phyloP scores from a whole-genome alignment of 2,329 filamentous ascomycete genomes.

The Xylariaceae sp. region DNA sequence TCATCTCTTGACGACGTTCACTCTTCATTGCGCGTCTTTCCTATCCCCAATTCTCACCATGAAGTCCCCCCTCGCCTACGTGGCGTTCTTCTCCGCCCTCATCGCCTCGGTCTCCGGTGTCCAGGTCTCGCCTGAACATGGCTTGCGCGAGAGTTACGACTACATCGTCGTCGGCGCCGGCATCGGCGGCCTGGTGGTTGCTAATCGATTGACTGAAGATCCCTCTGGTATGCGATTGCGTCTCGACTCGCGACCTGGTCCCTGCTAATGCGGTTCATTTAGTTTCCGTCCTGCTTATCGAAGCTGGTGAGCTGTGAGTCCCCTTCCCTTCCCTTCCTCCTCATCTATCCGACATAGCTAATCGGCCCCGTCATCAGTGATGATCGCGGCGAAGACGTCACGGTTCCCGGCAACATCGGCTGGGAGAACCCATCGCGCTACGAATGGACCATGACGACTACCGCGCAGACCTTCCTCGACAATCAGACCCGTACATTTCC shows the following conservation, averaged over 20 bases:
- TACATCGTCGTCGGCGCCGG: conserved; percentile 29
- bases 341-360: conserved; percentile 5
- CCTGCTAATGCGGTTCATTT: conserved; percentile 11
- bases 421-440: conserved; percentile 26
- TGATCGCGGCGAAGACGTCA: conserved; percentile 26
- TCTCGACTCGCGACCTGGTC: neutral
- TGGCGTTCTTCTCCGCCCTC: conserved; percentile 12
- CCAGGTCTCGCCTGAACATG: conserved; percentile 12
- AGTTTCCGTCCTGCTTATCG: conserved; percentile 28
- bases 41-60: neutral
- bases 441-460: conserved; percentile 30
- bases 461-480: conserved; percentile 32
- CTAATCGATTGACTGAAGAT: conserved; percentile 27
- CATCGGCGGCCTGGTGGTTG: conserved; percentile 27
- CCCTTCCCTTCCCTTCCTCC: neutral
- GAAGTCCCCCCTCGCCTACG: neutral
- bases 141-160: conserved; percentile 23
- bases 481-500: conserved; percentile 33
- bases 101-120: conserved; percentile 11
- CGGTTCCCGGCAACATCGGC: conserved; percentile 25
- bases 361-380: conserved; percentile 19
- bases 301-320: conserved; percentile 28
- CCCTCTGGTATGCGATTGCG: conserved; percentile 15
- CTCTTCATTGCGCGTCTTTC: no score
- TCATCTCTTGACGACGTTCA: neutral